A percentile compares a stretch with the other conserved stretches of the same genome.
These are phyloP conservation scores for Tolypocladium tundrense DNA, from an alignment of 2,329 filamentous ascomycete genomes.

Conservation along the genomic window DNA sequence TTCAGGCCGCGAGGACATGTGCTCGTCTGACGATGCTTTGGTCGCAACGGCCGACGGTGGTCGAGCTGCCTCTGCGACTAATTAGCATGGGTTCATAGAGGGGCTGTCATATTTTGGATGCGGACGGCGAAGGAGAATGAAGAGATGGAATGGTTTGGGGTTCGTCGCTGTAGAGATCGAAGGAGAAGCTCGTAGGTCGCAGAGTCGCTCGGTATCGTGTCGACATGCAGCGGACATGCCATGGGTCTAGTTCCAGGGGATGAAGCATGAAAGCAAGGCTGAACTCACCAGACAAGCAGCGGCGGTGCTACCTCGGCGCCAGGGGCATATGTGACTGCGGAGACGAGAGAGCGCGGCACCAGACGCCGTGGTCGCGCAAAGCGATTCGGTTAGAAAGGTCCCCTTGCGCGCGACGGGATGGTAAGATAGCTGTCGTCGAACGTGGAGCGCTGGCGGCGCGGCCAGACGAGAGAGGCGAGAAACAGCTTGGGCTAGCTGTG, in stretches of 20 bases:
- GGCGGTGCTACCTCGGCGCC: background rate
- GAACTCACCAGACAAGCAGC: background rate
- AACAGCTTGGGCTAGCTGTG: slow-evolving; percentile 3
- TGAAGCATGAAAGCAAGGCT: background rate
- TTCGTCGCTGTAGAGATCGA: background rate
- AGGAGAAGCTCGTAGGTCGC: background rate
- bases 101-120: too few species aligned
- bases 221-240: background rate
- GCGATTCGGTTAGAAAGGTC: background rate
- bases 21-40: slow-evolving; percentile 21
- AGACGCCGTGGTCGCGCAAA: background rate
- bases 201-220: background rate
- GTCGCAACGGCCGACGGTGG: background rate
- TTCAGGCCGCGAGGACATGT: slow-evolving; percentile 52
- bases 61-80: background rate
- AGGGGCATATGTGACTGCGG: background rate
- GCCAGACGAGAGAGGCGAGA: background rate
- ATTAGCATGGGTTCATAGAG: background rate
- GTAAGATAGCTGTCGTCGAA: too few species aligned
- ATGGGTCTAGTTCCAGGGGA: background rate
- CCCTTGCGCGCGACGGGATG: background rate
- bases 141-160: too few species aligned
- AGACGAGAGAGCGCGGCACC: background rate
- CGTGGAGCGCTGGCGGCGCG: background rate
- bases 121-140: background rate